phyloP scores from a whole-genome alignment of 2,329 filamentous ascomycete genomes.

The Trichoderma cornu-damae region DNA sequence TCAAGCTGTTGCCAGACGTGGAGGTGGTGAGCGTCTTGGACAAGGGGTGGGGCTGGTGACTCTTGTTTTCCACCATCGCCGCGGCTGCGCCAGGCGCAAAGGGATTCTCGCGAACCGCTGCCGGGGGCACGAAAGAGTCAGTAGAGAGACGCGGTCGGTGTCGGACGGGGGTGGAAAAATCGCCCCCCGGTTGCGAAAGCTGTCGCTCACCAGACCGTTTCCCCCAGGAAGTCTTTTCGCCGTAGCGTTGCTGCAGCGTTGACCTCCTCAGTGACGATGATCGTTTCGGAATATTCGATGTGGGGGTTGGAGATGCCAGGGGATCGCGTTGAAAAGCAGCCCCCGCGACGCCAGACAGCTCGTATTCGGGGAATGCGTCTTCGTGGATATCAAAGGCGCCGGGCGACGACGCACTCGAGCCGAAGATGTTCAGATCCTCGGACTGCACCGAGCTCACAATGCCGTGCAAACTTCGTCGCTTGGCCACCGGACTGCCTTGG shows the following conservation, averaged over 20 bases:
- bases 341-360: conserved; percentile 40
- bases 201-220: conserved; percentile 54
- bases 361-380: conserved; percentile 47
- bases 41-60: conserved; percentile 68
- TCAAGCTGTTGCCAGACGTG: conserved; percentile 72
- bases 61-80: conserved; percentile 43
- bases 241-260: conserved; percentile 78
- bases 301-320: conserved; percentile 42
- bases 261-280: conserved; percentile 78
- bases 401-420: conserved; percentile 44
- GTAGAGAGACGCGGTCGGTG: conserved; percentile 70
- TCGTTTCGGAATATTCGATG: conserved; percentile 57
- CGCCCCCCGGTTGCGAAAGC: conserved; percentile 46
- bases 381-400: conserved; percentile 50
- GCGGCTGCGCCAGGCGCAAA: conserved; percentile 56
- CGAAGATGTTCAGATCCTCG: conserved; percentile 69
- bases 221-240: conserved; percentile 61
- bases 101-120: conserved; percentile 55
- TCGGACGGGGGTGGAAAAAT: conserved; percentile 54
- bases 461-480: conserved; percentile 81
- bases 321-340: conserved; percentile 37
- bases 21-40: conserved; percentile 84
- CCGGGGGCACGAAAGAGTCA: conserved; percentile 68
- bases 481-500: conserved; percentile 80
- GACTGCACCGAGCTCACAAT: conserved; percentile 55